phyloP scores from a whole-genome alignment of 495 filamentous ascomycete genomes.

The Monascus purpureus region DNA sequence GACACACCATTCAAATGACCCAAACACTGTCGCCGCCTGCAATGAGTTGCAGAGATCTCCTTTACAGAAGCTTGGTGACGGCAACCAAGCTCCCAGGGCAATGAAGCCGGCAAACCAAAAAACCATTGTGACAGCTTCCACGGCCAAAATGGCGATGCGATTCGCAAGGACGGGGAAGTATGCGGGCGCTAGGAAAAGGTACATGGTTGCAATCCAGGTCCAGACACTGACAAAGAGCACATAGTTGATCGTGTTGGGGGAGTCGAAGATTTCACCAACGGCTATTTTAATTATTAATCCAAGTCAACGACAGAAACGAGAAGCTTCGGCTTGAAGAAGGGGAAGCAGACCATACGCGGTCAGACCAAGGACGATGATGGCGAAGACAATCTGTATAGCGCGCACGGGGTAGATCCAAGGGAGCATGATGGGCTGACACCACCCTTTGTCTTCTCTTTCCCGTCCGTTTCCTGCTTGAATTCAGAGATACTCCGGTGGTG shows the following conservation, averaged over 20 bases:
- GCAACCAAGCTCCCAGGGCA: conserved; percentile 50
- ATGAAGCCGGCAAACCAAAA: conserved; percentile 85
- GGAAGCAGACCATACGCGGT: conserved; percentile 50
- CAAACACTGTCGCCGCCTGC: conserved; percentile 40
- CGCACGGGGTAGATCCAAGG: conserved; percentile 48
- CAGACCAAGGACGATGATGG: conserved; percentile 57
- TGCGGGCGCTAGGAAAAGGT: conserved; percentile 48
- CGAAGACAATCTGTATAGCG: conserved; percentile 47
- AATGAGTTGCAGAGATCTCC: conserved; percentile 32
- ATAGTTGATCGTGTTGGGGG: conserved; percentile 42
- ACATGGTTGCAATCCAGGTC: conserved; percentile 51
- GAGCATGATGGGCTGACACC: too few relatives aligned
- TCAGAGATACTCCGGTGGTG: too few relatives aligned
- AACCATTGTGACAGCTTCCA: conserved; percentile 60
- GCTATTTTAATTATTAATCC: background rate
- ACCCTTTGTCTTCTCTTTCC: too few relatives aligned
- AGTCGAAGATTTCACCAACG: conserved; percentile 13
- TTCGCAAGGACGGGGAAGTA: conserved; percentile 44
- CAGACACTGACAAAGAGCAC: conserved; percentile 62
- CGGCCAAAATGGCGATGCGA: conserved; percentile 45
- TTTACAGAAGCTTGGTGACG: conserved; percentile 28
- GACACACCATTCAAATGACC: conserved; percentile 42
- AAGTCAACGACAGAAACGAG: conserved; percentile 1
- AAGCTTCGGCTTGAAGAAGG: conserved; percentile 3
- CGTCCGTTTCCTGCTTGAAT: too few relatives aligned